Evolutionary conservation across 2,329 filamentous ascomycete species (phyloP).

Genomic region (Fusarium sarcochroum): DNA sequence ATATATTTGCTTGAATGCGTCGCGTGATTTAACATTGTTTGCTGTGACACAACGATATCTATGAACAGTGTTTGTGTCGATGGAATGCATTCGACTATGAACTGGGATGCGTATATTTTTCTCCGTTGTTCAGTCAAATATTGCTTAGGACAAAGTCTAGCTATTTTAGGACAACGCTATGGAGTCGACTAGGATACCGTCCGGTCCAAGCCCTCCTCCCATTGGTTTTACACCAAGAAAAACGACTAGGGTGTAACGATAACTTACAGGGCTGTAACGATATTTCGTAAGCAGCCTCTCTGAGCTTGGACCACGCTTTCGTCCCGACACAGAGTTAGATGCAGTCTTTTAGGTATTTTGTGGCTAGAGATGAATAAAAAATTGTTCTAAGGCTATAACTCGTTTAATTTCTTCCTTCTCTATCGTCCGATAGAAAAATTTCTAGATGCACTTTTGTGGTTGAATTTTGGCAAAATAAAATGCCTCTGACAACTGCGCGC

Average conservation of each 20-base stretch:
- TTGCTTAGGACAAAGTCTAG: background rate
- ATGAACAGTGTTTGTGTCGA: background rate
- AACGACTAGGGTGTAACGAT: slow-evolving; percentile 4
- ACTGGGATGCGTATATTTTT: background rate
- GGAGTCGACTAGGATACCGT: slow-evolving; percentile 1
- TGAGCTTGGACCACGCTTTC: background rate
- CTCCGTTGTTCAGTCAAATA: background rate
- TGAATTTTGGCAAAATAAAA: too few species aligned
- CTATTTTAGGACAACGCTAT: background rate
- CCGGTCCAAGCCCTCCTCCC: background rate
- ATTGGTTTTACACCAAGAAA: slow-evolving; percentile 2
- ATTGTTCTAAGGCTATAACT: too few species aligned
- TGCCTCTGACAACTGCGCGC: too few species aligned
- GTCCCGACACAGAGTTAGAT: background rate
- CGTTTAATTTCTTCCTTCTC: too few species aligned
- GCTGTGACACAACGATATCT: background rate
- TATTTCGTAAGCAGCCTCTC: slow-evolving; percentile 5
- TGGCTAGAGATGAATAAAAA: background rate
- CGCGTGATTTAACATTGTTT: background rate
- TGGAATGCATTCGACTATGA: background rate
- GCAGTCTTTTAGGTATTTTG: background rate
- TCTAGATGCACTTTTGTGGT: too few species aligned
- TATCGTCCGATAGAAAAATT: too few species aligned
- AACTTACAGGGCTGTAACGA: slow-evolving; percentile 1
- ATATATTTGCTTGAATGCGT: background rate